Conservation (phyloP, 2,329 filamentous ascomycete genomes). For the Alternaria consortialis region DNA sequence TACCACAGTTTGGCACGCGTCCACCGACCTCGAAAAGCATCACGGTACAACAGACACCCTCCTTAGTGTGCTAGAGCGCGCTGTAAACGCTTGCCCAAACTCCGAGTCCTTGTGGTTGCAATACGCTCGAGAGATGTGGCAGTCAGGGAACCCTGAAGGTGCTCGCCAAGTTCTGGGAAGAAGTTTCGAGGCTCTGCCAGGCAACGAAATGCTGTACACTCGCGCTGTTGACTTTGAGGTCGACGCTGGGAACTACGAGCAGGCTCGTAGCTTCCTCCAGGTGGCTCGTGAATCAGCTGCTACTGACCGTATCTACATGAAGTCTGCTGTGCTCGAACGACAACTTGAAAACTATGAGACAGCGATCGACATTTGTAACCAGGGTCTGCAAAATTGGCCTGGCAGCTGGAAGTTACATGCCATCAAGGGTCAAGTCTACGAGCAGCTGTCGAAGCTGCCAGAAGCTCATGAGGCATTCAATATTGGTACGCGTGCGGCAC, state of each 20-base stretch:
- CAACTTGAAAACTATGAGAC: constrained; percentile 80
- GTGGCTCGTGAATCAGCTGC: constrained; percentile 88
- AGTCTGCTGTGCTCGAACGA: constrained; percentile 91
- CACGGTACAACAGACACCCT: constrained; percentile 86
- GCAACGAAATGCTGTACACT: constrained; percentile 98
- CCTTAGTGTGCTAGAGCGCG: constrained; percentile 87
- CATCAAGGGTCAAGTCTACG: constrained; percentile 98
- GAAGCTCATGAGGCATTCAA: constrained; percentile 91
- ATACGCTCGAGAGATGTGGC: constrained; percentile 93
- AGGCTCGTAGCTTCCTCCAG: constrained; percentile 81
- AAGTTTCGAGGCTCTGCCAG: constrained; percentile 93
- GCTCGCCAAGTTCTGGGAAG: constrained; percentile 84
- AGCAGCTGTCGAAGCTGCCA: constrained; percentile 77
- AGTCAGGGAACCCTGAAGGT: constrained; percentile 85
- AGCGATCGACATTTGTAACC: constrained; percentile 85
- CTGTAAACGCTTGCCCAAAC: constrained; percentile 90
- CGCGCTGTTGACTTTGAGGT: constrained; percentile 96
- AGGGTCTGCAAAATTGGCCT: constrained; percentile 87
- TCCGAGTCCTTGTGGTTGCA: constrained; percentile 95
- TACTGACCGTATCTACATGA: constrained; percentile 97
- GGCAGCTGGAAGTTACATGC: constrained; percentile 91
- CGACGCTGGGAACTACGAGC: constrained; percentile 81
- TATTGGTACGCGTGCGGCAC: constrained; percentile 85
- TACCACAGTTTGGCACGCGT: constrained; percentile 87
- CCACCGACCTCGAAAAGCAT: constrained; percentile 88